Base-by-base conservation (phyloP, 352 stramenopile species). In the Pythium oligandrum region DNA sequence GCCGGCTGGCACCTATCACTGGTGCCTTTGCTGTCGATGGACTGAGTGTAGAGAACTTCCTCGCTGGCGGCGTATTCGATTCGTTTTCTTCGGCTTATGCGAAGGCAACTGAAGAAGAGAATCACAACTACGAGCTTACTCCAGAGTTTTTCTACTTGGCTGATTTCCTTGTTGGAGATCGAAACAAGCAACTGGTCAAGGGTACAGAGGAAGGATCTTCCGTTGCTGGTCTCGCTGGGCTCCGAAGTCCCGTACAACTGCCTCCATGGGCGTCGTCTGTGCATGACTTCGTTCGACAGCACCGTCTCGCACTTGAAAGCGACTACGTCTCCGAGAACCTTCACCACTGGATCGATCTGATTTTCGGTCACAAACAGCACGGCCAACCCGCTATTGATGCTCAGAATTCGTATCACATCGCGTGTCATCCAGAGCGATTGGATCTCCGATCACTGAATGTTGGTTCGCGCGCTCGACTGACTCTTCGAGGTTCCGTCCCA, bases 331-430 rank as follows among this genome's bases (percentile, higher is more conserved):
- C 96, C 40, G 86, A 73, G 52, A 87, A 99, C 59, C 81, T 99
- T 17, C 96, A 99, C 67, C 73, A 93, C 67, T 99, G 98, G 98
- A 97, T 99, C 36, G 97, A 99, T 77, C 81, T 99, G 32, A 88
- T 99, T 32, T 99, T 99, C 73, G 97, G 97, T 0, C 98, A 84
- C 72, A 98, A 98, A 51, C 98, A 99, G 63, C 69, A 75, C 44
- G 95, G 97, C 26, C 65, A 80, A 40, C 64, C 71, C 8, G 92
- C 96, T 0, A 77, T 96, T 17, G 76, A 96, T 48, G 76, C 81
- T 0, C 63, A 92, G 53, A 99, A 99, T 55, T 69, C 98, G 30
- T 99, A 98, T 65, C 80, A 95, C 48, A 84, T 88, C 35, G 80
- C 74, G 1, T 91, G 80, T 50, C 88, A 91, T 44, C 83, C 83